Conservation (phyloP, 176 grass and related monocot species). For the Puya raimondii region DNA sequence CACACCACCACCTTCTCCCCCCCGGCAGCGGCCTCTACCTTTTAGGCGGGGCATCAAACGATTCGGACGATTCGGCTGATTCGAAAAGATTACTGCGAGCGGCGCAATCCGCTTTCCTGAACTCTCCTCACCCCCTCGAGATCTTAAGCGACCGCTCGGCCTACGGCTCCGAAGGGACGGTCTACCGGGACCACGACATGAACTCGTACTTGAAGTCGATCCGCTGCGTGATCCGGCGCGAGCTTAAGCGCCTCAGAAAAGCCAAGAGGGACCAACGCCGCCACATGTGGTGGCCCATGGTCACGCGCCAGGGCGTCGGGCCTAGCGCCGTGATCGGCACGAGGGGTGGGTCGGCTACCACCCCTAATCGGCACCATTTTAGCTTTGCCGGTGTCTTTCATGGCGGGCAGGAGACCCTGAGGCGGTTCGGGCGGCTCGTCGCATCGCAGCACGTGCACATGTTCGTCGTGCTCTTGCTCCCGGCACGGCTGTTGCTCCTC, state of each 20-base stretch:
- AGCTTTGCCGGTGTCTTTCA: conserved; percentile 26
- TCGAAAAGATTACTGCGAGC: conserved; percentile 36
- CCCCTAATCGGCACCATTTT: neutral
- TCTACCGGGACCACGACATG: conserved; percentile 85
- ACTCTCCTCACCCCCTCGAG: conserved; percentile 86
- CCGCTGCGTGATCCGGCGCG: conserved; percentile 51
- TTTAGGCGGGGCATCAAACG: conserved; percentile 15
- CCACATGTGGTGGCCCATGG: conserved; percentile 51
- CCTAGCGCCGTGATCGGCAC: conserved; percentile 17
- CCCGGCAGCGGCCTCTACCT: conserved; percentile 59
- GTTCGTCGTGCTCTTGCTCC: conserved; percentile 43
- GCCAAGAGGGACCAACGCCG: conserved; percentile 25
- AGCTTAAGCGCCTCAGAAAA: conserved; percentile 35
- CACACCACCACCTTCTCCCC: conserved; percentile 81
- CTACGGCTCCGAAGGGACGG: conserved; percentile 57
- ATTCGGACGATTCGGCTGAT: conserved; percentile 13
- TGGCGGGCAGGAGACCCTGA: conserved; percentile 31
- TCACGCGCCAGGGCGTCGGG: neutral
- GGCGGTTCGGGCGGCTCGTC: conserved; percentile 16
- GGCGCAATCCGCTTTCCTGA: conserved; percentile 66
- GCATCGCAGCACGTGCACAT: conserved; percentile 24
- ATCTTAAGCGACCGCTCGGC: conserved; percentile 64
- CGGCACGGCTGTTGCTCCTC: conserved; percentile 45
- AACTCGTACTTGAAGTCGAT: conserved; percentile 67
- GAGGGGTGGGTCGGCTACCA: conserved; percentile 12